phyloP scores from a whole-genome alignment of 768 basidiomycete genomes.

The Sarcomyxa edulis region DNA sequence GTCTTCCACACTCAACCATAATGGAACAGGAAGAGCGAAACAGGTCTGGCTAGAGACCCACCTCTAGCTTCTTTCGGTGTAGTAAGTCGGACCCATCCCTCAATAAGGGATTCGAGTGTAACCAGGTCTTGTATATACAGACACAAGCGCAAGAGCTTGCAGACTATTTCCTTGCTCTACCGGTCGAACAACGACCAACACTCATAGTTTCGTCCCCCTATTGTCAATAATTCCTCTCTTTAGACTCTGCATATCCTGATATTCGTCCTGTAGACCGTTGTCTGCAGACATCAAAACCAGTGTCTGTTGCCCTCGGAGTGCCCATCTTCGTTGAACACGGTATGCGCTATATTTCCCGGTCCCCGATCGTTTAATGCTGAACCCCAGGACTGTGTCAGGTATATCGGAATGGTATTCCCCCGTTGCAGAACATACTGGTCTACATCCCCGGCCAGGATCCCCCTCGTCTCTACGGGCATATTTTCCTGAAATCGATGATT shows the following conservation, averaged over 20 bases:
- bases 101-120: no score
- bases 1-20: not conserved
- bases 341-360: slow-evolving; percentile 16
- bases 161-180: slow-evolving; percentile 56
- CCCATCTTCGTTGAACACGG: slow-evolving; percentile 83
- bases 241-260: not conserved
- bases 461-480: slow-evolving; percentile 47
- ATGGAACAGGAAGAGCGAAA: slow-evolving; percentile 47
- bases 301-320: slow-evolving; percentile 52
- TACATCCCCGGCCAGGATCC: slow-evolving; percentile 69
- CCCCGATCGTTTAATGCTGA: not conserved
- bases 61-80: slow-evolving; percentile 70
- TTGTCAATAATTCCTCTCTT: slow-evolving; percentile 40
- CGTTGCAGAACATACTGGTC: slow-evolving; percentile 56
- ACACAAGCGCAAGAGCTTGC: slow-evolving; percentile 73
- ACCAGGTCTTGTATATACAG: slow-evolving; percentile 21
- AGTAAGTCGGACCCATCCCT: slow-evolving; percentile 24
- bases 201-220: slow-evolving; percentile 84
- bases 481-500: slow-evolving; percentile 60
- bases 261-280: slow-evolving; percentile 63
- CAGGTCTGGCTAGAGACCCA: slow-evolving; percentile 69
- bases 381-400: slow-evolving; percentile 29
- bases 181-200: slow-evolving; percentile 63
- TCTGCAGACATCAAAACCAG: slow-evolving; percentile 71
- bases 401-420: slow-evolving; percentile 80